Conservation (phyloP, 495 filamentous ascomycete species). For the Penicillium bialowiezense region DNA sequence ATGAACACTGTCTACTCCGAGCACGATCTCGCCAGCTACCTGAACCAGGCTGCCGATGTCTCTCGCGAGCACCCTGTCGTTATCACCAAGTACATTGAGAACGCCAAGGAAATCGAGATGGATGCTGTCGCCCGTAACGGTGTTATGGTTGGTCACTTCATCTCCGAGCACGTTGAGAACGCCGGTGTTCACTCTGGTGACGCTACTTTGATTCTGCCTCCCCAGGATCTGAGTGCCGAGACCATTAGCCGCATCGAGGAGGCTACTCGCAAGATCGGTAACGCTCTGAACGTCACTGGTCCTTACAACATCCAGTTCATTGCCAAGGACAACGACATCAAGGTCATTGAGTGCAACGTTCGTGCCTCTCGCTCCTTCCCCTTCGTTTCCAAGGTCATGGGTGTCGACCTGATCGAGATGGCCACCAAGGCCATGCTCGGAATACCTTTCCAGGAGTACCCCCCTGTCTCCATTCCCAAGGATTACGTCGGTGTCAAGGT, state of each 20-base stretch:
- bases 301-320: slow-evolving; percentile 99
- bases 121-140: slow-evolving; percentile 90
- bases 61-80: slow-evolving; percentile 99
- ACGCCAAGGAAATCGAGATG: slow-evolving; percentile 96
- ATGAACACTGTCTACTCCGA: slow-evolving; percentile 99
- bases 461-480: slow-evolving; percentile 66
- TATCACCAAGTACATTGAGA: slow-evolving; percentile 98
- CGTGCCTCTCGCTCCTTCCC: slow-evolving; percentile 95
- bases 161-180: slow-evolving; percentile 96
- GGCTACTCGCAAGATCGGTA: slow-evolving; percentile 91
- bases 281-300: slow-evolving; percentile 92
- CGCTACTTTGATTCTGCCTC: slow-evolving; percentile 92
- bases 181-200: slow-evolving; percentile 98
- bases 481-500: slow-evolving; percentile 96
- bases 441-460: slow-evolving; percentile 77
- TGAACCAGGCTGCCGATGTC: slow-evolving; percentile 84
- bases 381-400: slow-evolving; percentile 99
- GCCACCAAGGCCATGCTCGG: slow-evolving; percentile 96
- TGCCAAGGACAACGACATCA: slow-evolving; percentile 98
- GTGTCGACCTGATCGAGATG: slow-evolving; percentile 97
- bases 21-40: slow-evolving; percentile 84
- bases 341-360: slow-evolving; percentile 97
- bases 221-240: slow-evolving; percentile 87
- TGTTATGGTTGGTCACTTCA: slow-evolving; percentile 85
- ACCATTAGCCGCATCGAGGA: slow-evolving; percentile 91